A percentile compares a stretch with the other conserved stretches of the same genome.
These are phyloP conservation scores for Schizothecium vesticola DNA, from an alignment of 495 filamentous ascomycete species.

Conservation along the genomic window DNA sequence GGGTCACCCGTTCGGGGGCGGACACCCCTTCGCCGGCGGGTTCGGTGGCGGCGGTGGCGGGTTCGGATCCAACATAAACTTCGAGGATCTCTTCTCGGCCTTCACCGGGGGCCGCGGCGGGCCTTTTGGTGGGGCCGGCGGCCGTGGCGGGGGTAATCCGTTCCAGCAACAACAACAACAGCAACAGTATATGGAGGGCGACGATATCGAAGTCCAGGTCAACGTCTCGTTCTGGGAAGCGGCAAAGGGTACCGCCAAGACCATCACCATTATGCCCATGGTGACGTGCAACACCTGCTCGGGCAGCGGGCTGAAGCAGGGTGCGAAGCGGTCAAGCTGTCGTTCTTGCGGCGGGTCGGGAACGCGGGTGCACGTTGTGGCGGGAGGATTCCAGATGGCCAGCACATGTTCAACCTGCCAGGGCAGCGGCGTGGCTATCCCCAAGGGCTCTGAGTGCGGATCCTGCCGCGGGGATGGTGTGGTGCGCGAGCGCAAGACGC, in stretches of 20 bases:
- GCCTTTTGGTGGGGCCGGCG: conserved; percentile 49
- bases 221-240: conserved; percentile 94
- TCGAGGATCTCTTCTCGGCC: conserved; percentile 90
- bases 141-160: conserved; percentile 45
- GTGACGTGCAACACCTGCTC: conserved; percentile 72
- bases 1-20: conserved; percentile 61
- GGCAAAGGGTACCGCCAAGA: conserved; percentile 77
- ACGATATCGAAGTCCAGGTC: conserved; percentile 90
- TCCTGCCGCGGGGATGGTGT: conserved; percentile 77
- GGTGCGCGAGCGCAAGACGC: conserved; percentile 66
- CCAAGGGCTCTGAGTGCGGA: conserved; percentile 71
- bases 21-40: conserved; percentile 52
- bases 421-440: conserved; percentile 65
- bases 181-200: conserved; percentile 75
- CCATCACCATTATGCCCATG: conserved; percentile 72
- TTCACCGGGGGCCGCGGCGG: conserved; percentile 59
- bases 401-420: conserved; percentile 78
- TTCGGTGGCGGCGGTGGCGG: conserved; percentile 56
- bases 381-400: conserved; percentile 91
- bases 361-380: conserved; percentile 77
- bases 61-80: conserved; percentile 78
- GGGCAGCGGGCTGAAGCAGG: conserved; percentile 79
- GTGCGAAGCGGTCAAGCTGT: conserved; percentile 66
- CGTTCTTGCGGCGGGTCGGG: conserved; percentile 80
- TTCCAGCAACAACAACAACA: conserved; percentile 71